Base-by-base conservation (phyloP, 768 basidiomycete species). In the Boletales sp. region DNA sequence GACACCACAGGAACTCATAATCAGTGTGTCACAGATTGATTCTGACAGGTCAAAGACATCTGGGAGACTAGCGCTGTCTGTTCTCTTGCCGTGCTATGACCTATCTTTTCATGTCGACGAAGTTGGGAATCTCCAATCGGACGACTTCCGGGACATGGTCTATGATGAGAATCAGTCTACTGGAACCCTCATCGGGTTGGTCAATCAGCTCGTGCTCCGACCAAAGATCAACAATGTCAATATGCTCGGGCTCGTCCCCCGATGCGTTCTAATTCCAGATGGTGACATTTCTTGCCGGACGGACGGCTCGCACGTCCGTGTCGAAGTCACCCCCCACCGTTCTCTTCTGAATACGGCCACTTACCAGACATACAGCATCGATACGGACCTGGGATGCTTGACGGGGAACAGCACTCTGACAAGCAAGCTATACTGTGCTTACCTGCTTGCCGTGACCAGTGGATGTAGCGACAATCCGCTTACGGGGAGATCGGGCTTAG, bases 381-480 rank as follows among this genome's bases (percentile, higher is more conserved):
- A 72, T 43, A 47, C 48, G 8, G 51, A 63, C n/a, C 50, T 73
- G 5, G 62, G 68, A 10, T 55, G 63, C 27, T 56, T 72, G 17
- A 45, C 32, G 1, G 48, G 48, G 10, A 44, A 43, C 15, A 9
- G 15, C 2, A 39, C 24, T 2, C 38, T 71, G 45, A 53, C 52
- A 0, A 65, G 61, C 49, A 57, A 58, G 37, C 55, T 76, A 11
- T 76, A 66, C 53, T 66, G 64, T 39, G 65, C 71, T 1, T 74
- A 76, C 47, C 62, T 80, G 10, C 78, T 80, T 42, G 72, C 74
- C 13, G 47, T 75, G 8, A 78, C 71, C 0, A 72, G 71, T 19
- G 41, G 54, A 34, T 66, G 68, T 38, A 59, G 74, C 13, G 62
- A 64, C 8, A 79, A 80, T 55, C 76, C 74, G 2, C 63, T 80